Conservation (phyloP, 352 stramenopile species). For the Globisporangium apiculatum region DNA sequence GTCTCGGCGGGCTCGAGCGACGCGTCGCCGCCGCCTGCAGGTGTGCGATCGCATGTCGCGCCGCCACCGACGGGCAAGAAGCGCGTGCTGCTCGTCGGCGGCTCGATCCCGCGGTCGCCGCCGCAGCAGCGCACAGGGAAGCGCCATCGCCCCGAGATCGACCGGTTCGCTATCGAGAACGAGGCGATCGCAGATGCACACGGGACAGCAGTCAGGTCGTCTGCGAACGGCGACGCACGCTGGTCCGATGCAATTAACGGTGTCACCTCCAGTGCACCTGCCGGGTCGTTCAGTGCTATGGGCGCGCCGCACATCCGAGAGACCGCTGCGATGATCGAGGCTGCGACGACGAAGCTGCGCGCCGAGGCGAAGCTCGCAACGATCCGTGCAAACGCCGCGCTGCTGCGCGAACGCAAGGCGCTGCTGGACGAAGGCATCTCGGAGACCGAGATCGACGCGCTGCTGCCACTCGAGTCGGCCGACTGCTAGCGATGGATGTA, state of each 20-base stretch:
- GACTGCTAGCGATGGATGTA: neutral
- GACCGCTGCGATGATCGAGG: slow-evolving; percentile 12
- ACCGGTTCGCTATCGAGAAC: slow-evolving; percentile 8
- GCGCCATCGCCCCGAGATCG: slow-evolving; percentile 12
- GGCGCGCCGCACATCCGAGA: slow-evolving; percentile 5
- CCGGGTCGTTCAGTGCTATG: neutral
- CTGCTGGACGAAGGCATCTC: slow-evolving; percentile 13
- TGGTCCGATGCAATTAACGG: neutral
- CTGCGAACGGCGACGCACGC: neutral
- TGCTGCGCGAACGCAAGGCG: slow-evolving; percentile 15
- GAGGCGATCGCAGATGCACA: neutral
- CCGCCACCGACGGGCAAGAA: slow-evolving; percentile 6
- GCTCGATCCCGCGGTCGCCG: slow-evolving; percentile 2
- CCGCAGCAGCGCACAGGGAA: slow-evolving; percentile 3
- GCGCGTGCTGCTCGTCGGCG: slow-evolving; percentile 4
- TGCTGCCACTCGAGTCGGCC: slow-evolving; percentile 10
- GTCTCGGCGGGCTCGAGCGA: neutral
- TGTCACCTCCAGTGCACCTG: too few species aligned
- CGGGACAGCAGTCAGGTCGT: neutral
- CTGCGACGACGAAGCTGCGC: slow-evolving; percentile 11
- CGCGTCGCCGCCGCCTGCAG: slow-evolving; percentile 6
- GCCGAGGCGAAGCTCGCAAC: slow-evolving; percentile 12
- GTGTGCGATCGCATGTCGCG: slow-evolving; percentile 3
- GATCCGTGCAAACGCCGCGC: slow-evolving; percentile 13
- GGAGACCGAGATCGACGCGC: slow-evolving; percentile 13